Percentiles rank a stretch among this genome's conserved stretches.
Evolutionary conservation across 148 eudicot genomes (phyloP).

Genomic region (Rhododendron vialii): DNA sequence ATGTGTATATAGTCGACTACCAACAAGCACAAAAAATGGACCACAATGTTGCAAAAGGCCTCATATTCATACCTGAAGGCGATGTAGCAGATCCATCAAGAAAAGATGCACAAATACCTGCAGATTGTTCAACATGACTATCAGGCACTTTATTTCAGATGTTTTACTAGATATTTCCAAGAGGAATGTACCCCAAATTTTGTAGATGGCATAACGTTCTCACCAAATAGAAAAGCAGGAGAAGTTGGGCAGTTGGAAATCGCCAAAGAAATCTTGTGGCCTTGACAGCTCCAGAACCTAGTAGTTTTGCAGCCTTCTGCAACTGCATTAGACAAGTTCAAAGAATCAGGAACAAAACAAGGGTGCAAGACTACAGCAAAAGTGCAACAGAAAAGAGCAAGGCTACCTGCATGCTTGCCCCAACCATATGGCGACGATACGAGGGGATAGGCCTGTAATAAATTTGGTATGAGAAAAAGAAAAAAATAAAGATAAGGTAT

Average conservation of each 20-base stretch:
- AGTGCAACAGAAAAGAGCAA: conserved; percentile 16
- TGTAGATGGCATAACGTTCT: conserved; percentile 9
- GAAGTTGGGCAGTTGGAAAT: conserved; percentile 81
- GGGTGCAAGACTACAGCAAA: neutral
- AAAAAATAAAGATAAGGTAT: too few species aligned
- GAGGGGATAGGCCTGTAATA: too few species aligned
- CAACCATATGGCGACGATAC: conserved; percentile 10
- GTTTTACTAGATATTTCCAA: neutral
- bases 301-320: conserved; percentile 86
- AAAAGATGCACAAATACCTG: conserved; percentile 97
- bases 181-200: neutral
- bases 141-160: neutral
- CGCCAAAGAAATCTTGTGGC: conserved; percentile 95
- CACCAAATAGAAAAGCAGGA: conserved; percentile 76
- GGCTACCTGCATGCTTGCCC: conserved; percentile 81
- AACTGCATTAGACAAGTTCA: conserved; percentile 40
- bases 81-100: conserved; percentile 91
- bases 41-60: neutral
- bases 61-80: conserved; percentile 73
- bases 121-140: conserved; percentile 15
- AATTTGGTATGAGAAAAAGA: too few species aligned
- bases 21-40: neutral
- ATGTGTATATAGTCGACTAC: neutral
- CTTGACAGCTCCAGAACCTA: conserved; percentile 90
- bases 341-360: conserved; percentile 7